Base-by-base conservation (phyloP, 805 yeast genomes). In the Kregervanrija pseudodelftensis region DNA sequence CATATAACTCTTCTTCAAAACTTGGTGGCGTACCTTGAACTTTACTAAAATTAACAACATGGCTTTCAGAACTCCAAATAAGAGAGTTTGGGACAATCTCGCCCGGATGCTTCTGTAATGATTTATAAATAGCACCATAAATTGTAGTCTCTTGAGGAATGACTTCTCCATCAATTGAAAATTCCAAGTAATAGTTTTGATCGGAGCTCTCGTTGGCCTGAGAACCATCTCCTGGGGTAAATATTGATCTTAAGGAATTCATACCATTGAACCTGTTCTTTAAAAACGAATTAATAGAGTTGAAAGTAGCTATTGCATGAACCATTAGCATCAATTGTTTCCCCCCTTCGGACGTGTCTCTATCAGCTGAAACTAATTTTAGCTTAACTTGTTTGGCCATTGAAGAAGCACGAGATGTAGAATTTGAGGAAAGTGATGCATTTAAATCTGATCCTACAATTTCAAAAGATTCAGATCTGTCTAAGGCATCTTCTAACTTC, bases 361-460 rank as follows among this genome's bases (percentile, higher is more conserved):
- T 53, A 15, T 69, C 73, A 9, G 62, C 65, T n/a, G 69, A 63
- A 3, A 62, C 57, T 4, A 88, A 66, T 49, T 72, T 76, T 12
- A 88, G 49, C 44, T 78, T 79, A 36, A 88, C 65, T 59, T 86
- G 95, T 45, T 77, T 80, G 0, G 89, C 85, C 73, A 89, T 71
- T 0, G 82, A 72, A 0, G 79, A 68, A 2, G 85, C 74, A 28
- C 77, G 75, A 1, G 57, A 48, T 28, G 43, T 51, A 4, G 55
- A 37, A n/a, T 41, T 45, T 5, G 55, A 48, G 5, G 49, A 41
- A 14, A 34, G 40, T 5, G 40, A 38, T 2, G 52, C 41, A 8
- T 52, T 48, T 16, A 41, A 33, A 16, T 50, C 48, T 4, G 49
- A 45, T 0, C 76, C 68, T 1, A 74, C 60, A 13, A 88, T 77